Percentiles rank a stretch among this genome's conserved stretches.
Conservation (phyloP, 2,329 filamentous ascomycete species). For the Hansfordia pulvinata region DNA sequence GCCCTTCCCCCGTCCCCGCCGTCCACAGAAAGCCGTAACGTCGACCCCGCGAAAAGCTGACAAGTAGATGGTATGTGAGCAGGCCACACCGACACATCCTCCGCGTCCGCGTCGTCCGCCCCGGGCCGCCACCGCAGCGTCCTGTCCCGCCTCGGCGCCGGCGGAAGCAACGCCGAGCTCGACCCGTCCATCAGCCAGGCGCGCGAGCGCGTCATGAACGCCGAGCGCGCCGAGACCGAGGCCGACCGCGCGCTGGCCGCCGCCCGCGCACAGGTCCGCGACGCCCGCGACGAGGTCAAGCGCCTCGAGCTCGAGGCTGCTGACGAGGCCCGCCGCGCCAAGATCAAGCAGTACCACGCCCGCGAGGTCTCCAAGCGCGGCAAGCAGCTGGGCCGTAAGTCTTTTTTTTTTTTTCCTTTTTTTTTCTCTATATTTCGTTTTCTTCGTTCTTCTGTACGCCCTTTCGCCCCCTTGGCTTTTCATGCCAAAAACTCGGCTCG, state of each 20-base stretch:
- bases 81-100: slow-evolving; percentile 3
- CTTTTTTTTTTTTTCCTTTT: slow-evolving; percentile 4
- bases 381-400: slow-evolving; percentile 56
- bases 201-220: slow-evolving; percentile 44
- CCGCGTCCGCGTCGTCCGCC: slow-evolving; percentile 5
- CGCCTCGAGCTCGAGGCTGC: slow-evolving; percentile 50
- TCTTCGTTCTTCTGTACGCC: too few species aligned
- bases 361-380: slow-evolving; percentile 52
- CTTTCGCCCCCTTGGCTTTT: too few species aligned
- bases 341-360: slow-evolving; percentile 55
- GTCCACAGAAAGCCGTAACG: neutral
- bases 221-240: slow-evolving; percentile 50
- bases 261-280: slow-evolving; percentile 42
- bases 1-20: slow-evolving; percentile 4
- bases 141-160: slow-evolving; percentile 27
- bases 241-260: slow-evolving; percentile 49
- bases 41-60: neutral
- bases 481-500: too few species aligned
- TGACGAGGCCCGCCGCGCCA: slow-evolving; percentile 50
- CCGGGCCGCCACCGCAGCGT: slow-evolving; percentile 21
- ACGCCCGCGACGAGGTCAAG: slow-evolving; percentile 50
- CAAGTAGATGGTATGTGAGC: slow-evolving; percentile 1
- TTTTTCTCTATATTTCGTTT: slow-evolving; percentile 6
- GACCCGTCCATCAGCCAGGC: slow-evolving; percentile 51
- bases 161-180: slow-evolving; percentile 30